phyloP scores from a whole-genome alignment of 2,329 filamentous ascomycete species.

The Arthrobotrys sphaeroides region DNA sequence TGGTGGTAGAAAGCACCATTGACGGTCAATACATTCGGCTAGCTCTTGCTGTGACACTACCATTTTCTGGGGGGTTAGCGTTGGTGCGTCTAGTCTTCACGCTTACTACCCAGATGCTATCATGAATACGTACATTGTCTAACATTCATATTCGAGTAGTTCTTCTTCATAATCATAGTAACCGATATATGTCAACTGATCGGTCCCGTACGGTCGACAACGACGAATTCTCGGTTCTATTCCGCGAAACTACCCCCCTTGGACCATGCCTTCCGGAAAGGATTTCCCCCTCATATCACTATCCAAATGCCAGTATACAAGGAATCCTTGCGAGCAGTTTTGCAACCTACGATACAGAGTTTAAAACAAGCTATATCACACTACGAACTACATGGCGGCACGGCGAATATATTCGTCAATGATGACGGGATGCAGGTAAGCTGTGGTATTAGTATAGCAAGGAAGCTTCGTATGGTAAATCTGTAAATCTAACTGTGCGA shows the following conservation, averaged over 20 bases:
- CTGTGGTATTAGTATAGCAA: conserved; percentile 10
- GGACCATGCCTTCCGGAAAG: conserved; percentile 3
- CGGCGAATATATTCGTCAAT: conserved; percentile 74
- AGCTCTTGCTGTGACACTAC: conserved; percentile 12
- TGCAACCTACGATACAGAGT: conserved; percentile 68
- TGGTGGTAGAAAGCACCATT: conserved; percentile 9
- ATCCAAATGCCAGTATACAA: conserved; percentile 66
- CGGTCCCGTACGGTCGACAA: conserved; percentile 17
- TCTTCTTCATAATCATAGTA: conserved; percentile 24
- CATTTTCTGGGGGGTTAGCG: conserved; percentile 1
- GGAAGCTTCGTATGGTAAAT: conserved; percentile 54
- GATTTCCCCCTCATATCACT: conserved; percentile 61
- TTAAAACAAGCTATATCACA: conserved; percentile 69
- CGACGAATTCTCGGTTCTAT: conserved; percentile 15
- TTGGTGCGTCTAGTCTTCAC: not conserved
- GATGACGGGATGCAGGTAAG: conserved; percentile 75
- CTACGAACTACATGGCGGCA: conserved; percentile 71
- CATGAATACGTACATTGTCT: not conserved
- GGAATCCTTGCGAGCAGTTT: conserved; percentile 65
- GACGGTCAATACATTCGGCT: conserved; percentile 2
- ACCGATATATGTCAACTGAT: conserved; percentile 17
- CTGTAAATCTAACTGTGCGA: too few species aligned
- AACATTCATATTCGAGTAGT: not conserved
- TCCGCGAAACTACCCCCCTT: conserved; percentile 13
- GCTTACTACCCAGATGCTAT: not conserved